Evolutionary conservation across 1,284 basidiomycete species (phyloP), one percentile per base, ranked within the genome.

Genomic region (Thecaphora thlaspeos): DNA sequence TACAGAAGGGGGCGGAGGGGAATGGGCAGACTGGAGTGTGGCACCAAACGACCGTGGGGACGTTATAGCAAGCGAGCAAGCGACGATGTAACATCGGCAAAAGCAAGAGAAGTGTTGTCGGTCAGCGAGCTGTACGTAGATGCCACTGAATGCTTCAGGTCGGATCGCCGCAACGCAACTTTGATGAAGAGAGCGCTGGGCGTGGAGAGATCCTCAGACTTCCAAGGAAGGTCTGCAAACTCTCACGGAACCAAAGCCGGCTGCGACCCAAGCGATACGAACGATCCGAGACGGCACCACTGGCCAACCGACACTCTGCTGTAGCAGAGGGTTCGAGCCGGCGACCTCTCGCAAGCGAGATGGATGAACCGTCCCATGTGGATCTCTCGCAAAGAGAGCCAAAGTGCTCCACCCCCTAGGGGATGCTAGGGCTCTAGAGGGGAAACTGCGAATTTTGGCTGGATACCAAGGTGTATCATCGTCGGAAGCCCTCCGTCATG

Each of bases 401-500:
- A 68, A 58, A 48, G 49, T 61, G 63, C 68, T 50, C 70, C 73
- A 72, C 54, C 66, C 58, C 60, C 51, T 30, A 55, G 37, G 51
- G 61, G 67, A 57, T 71, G 70, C 69, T 37, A 52, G 70, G 73
- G 69, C 56, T 59, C 63, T 77, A 76, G 75, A 77, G 75, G 76
- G 73, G 75, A 77, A 77, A 77, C 75, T 77, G 75, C 75, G 75
- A 77, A 77, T 73, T 75, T 68, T 75, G 73, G 73, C 65, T 77
- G 75, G 75, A 77, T 76, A 77, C 75, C 75, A 77, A 56, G 64
- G 34, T 53, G 32, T 76, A 65, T 77, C 75, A 77, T 77, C 75
- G 46, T 68, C 55, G 71, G 70, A 23, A n/a, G n/a, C n/a, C n/a
- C n/a, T 43, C 24, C 41, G 30, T 17, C n/a, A 28, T 4, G n/a